These are phyloP conservation scores for Tagetes patula DNA, from an alignment of 129 eudicot species.

Conservation along the genomic window DNA sequence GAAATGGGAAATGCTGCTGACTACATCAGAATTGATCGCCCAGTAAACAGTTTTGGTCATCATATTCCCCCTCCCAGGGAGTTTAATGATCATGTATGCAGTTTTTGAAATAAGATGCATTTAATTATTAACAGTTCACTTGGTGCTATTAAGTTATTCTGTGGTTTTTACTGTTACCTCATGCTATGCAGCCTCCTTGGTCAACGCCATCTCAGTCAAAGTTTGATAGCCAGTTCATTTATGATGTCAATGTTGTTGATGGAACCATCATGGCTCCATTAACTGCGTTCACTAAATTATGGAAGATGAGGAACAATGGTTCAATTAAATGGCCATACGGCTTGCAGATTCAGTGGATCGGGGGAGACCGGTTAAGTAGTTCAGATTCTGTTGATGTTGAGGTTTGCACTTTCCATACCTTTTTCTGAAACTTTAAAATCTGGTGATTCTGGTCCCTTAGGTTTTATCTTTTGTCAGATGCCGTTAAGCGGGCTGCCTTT, in stretches of 20 bases:
- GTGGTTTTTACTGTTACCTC: conserved; percentile 36
- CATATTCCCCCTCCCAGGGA: conserved; percentile 39
- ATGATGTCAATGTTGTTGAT: conserved; percentile 75
- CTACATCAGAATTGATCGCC: conserved; percentile 68
- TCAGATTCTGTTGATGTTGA: conserved; percentile 50
- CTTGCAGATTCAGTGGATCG: conserved; percentile 77
- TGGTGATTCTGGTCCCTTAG: background rate
- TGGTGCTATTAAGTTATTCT: conserved; percentile 2
- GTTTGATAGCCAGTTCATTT: conserved; percentile 70
- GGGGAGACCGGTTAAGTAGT: conserved; percentile 64
- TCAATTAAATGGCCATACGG: conserved; percentile 61
- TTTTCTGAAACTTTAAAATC: background rate
- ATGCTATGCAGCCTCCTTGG: conserved; percentile 28
- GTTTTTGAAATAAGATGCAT: background rate
- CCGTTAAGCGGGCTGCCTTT: conserved; percentile 53
- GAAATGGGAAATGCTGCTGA: conserved; percentile 54
- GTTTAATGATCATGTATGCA: conserved; percentile 41
- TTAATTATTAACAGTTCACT: background rate
- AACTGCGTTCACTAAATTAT: conserved; percentile 76
- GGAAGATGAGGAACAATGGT: conserved; percentile 93
- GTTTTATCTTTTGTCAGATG: conserved; percentile 38
- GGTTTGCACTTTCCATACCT: conserved; percentile 37
- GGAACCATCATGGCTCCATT: conserved; percentile 80
- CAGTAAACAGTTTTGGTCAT: conserved; percentile 34
- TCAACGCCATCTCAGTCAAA: conserved; percentile 37